Base-by-base conservation (phyloP, 2,329 filamentous ascomycete species). In the Penicillium sp. region DNA sequence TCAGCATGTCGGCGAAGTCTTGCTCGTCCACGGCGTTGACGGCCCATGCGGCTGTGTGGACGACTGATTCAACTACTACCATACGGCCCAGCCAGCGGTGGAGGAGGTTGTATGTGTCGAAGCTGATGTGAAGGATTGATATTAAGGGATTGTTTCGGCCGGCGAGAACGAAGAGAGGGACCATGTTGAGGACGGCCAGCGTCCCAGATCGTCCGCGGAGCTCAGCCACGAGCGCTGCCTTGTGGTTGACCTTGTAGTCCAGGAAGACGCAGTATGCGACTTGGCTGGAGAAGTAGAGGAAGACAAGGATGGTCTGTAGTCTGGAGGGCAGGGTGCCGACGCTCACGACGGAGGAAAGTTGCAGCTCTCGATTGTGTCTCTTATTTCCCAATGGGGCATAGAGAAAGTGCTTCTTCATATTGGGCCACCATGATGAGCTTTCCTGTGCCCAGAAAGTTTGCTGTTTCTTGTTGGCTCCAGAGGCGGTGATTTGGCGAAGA, bases 101-200 rank as follows among this genome's bases (percentile, higher is more conserved):
- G 47, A 94, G 78, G 8, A 94, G 85, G 71, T 97, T 97, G 81
- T 95, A 97, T 0, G 92, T 96, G 73, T 97, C 94, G 76, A 97
- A 99, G 72, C 90, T 93, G 71, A 97, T 88, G 64, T 88, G 85
- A 53, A 97, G 81, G 32, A 95, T 73, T 3, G 80, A 73, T 67
- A 97, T 97, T 45, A 97, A 79, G 8, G 91, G 90, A 76, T 97
- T 99, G 79, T 97, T 97, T 69, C 94, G 88, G 34, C 91, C 87
- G 11, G 92, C 92, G 53, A 97, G 84, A 60, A 97, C 83, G 66
- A 97, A 83, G 29, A 97, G 85, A 5, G 94, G 92, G 31, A 99
- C 85, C 84, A 97, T 89, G 76, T 97, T 99, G 66, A 96, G 83
- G 10, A 92, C 81, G 4, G 92, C 87, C 59, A 99, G 81, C 8